These are phyloP conservation scores for Pueraria montana DNA, from an alignment of 306 rosid genomes.

Conservation along the genomic window DNA sequence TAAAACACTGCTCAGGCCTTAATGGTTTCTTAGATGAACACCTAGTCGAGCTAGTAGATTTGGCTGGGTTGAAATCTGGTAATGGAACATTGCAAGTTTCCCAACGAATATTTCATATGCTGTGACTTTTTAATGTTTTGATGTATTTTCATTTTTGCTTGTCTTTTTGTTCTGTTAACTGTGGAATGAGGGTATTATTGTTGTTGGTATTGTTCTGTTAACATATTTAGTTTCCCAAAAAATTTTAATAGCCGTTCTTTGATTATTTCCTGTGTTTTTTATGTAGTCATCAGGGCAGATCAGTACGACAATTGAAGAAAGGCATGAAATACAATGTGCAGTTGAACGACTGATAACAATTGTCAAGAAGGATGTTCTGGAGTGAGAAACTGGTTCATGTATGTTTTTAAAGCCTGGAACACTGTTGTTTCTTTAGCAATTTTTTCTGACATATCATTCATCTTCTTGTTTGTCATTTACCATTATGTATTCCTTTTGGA, in stretches of 20 bases:
- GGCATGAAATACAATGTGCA: conserved; percentile 56
- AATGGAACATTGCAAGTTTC: conserved; percentile 21
- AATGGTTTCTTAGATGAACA: neutral
- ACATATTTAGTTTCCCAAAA: neutral
- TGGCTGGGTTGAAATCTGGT: neutral
- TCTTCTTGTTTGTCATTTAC: conserved; percentile 4
- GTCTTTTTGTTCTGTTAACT: neutral
- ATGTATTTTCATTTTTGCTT: conserved; percentile 18
- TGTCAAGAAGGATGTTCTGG: conserved; percentile 34
- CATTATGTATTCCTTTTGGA: neutral
- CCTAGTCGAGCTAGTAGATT: neutral
- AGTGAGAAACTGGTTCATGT: conserved; percentile 31
- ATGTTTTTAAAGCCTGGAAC: conserved; percentile 44
- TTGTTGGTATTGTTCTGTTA: conserved; percentile 16
- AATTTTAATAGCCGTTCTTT: neutral
- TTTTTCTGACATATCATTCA: conserved; percentile 10
- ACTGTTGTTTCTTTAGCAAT: neutral
- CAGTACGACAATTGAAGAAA: conserved; percentile 64
- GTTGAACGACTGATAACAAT: conserved; percentile 48
- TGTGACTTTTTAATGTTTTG: conserved; percentile 5
- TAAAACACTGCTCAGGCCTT: neutral
- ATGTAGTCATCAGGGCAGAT: conserved; percentile 63
- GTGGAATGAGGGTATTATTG: neutral
- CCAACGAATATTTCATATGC: neutral
- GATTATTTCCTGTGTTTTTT: neutral